Evolutionary conservation across 1,139 yeast genomes (phyloP).

Genomic region (Entelexis sorbosivorans): DNA sequence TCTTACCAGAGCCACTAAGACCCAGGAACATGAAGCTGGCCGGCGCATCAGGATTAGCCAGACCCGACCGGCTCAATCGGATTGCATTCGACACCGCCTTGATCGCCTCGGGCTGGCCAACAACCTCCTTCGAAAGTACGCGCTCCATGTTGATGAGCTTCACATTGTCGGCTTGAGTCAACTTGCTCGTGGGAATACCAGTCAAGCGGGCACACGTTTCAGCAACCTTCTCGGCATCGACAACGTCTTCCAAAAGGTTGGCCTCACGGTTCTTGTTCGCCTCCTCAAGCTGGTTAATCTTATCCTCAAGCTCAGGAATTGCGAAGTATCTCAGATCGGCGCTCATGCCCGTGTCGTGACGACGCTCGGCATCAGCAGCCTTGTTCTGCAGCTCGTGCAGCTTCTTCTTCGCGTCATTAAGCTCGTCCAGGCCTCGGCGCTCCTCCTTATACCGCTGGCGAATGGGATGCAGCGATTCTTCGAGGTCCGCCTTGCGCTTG

Average conservation of each 20-base stretch:
- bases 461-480: constrained; percentile 75
- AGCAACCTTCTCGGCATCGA: constrained; percentile 84
- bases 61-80: constrained; percentile 86
- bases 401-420: constrained; percentile 78
- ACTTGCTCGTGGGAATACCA: constrained; percentile 95
- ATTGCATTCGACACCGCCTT: constrained; percentile 93
- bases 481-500: constrained; percentile 69
- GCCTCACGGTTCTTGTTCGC: constrained; percentile 62
- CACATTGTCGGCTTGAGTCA: constrained; percentile 88
- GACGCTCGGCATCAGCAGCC: constrained; percentile 94
- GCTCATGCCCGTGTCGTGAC: constrained; percentile 86
- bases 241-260: constrained; percentile 72
- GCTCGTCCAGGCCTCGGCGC: constrained; percentile 81
- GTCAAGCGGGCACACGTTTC: constrained; percentile 96
- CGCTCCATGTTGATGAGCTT: constrained; percentile 91
- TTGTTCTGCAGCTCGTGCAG: constrained; percentile 85
- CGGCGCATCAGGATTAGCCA: constrained; percentile 92
- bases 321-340: constrained; percentile 95
- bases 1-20: constrained; percentile 95
- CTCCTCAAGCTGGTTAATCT: constrained; percentile 62
- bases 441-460: constrained; percentile 80
- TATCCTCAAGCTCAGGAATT: constrained; percentile 77
- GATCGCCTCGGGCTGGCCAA: constrained; percentile 94
- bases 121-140: constrained; percentile 69
- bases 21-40: constrained; percentile 93